A percentile compares a stretch with the other conserved stretches of the same genome.
phyloP scores from a whole-genome alignment of 345 rosid genomes.

The Lumnitzera racemosa region DNA sequence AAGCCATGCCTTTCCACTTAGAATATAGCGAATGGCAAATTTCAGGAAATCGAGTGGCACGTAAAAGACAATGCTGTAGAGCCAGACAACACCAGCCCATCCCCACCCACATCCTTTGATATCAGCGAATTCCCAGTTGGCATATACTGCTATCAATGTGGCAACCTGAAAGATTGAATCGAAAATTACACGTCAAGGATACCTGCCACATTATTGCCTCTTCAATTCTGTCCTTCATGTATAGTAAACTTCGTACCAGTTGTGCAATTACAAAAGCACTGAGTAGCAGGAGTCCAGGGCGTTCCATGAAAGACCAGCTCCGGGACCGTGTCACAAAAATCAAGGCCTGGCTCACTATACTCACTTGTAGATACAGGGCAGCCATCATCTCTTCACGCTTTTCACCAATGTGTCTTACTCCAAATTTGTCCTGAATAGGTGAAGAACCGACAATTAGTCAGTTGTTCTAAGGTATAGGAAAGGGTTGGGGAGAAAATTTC shows the following conservation, averaged over 20 bases:
- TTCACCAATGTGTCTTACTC: constrained; percentile 20
- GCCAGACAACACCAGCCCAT: constrained; percentile 38
- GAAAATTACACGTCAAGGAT: neutral
- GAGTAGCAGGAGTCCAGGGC: constrained; percentile 32
- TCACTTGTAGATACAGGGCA: constrained; percentile 45
- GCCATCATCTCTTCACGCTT: constrained; percentile 29
- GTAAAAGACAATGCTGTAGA: constrained; percentile 24
- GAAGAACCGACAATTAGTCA: neutral
- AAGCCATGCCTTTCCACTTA: constrained; percentile 30
- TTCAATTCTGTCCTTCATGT: neutral
- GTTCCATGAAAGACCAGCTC: constrained; percentile 37
- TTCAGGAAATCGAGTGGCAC: constrained; percentile 27
- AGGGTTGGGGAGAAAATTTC: neutral
- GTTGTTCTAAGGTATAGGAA: neutral
- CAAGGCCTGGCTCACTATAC: constrained; percentile 47
- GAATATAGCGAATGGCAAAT: constrained; percentile 23
- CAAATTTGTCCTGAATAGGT: constrained; percentile 28
- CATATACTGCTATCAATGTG: constrained; percentile 41
- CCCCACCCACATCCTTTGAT: constrained; percentile 46
- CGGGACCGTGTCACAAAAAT: constrained; percentile 45
- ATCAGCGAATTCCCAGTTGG: constrained; percentile 35
- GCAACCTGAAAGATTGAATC: constrained; percentile 21
- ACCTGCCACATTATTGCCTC: neutral
- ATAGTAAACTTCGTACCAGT: constrained; percentile 17
- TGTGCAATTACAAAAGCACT: constrained; percentile 35